These are phyloP conservation scores for Coemansia sp. DNA, from an alignment of 192 early-diverging fungal species.

Conservation along the genomic window DNA sequence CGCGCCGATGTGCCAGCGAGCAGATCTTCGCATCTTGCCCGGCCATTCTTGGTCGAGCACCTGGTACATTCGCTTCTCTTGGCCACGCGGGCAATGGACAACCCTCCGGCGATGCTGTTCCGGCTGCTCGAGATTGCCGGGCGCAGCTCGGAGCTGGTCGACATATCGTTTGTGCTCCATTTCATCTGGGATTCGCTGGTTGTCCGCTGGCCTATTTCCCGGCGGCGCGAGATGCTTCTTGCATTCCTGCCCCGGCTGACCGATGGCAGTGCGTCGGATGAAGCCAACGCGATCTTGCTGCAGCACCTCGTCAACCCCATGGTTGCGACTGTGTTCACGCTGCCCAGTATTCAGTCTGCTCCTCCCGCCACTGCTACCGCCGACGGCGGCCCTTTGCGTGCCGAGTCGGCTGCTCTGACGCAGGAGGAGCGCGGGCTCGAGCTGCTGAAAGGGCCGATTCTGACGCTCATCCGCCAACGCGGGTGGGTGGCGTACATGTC, in stretches of 20 bases:
- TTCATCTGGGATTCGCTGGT: conserved; percentile 37
- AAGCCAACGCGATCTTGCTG: conserved; percentile 66
- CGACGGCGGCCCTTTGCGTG: no score
- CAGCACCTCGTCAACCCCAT: conserved; percentile 83
- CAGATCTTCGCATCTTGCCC: conserved; percentile 21
- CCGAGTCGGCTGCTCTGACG: conserved; percentile 10
- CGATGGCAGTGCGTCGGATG: conserved; percentile 53
- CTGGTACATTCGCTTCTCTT: conserved; percentile 26
- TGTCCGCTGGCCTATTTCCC: conserved; percentile 64
- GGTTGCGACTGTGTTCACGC: conserved; percentile 50
- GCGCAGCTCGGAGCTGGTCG: conserved; percentile 31
- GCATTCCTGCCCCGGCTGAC: conserved; percentile 69
- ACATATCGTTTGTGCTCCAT: conserved; percentile 31
- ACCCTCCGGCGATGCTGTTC: conserved; percentile 31
- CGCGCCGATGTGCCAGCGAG: conserved; percentile 1
- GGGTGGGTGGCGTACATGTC: conserved; percentile 43
- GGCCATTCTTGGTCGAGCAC: conserved; percentile 24
- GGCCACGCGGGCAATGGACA: conserved; percentile 24
- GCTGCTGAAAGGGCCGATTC: conserved; percentile 26
- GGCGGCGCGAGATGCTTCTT: conserved; percentile 42
- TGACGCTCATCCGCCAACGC: conserved; percentile 33
- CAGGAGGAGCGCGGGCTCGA: conserved; percentile 32
- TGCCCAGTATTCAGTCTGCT: conserved; percentile 59
- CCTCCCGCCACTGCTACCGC: conserved; percentile 59
- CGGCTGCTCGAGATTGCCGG: conserved; percentile 32